Base-by-base conservation (phyloP, 169 alveolate species). In the Eimeria maxima region DNA sequence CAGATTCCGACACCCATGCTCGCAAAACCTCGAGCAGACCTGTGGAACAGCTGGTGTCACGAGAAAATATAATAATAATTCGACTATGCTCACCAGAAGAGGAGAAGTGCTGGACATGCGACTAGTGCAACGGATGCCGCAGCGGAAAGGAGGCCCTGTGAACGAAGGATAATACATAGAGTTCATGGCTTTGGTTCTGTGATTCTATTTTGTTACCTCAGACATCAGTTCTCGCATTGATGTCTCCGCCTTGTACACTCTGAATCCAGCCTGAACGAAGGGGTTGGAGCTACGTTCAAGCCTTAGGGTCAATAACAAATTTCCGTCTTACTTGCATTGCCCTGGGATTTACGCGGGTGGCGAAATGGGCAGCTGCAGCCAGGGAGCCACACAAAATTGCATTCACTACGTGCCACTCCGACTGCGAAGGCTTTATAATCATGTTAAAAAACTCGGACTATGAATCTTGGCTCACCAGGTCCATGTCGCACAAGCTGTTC, bases 11-110 rank as follows among this genome's bases (percentile, higher is more conserved):
- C 93, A 38, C 93, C 81, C 93, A 87, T 87, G 60, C 93, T 87
- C 83, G 93, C 81, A 29, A 87, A 87, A 42, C 93, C 93, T 27
- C 93, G 93, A 16, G 93, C 93, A 87, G 93, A 87, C 93, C 93
- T 84, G 74, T 84, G 5, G 42, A 11, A 3, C 60, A 14, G 38
- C 60, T 0, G 38, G 55, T 20, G 42, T 3, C 42, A 44, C 53
- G 16, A 76, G 42, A 1, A 4, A 76, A 20, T 44, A 10, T 20
- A 33, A 18, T 4, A 3, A 20, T 10, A 45, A 10, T 8, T 5
- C 10, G 6, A n/a, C 8, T n/a, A 6, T 27, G 16, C 55, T n/a
- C 53, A 81, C 90, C 91, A 83, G 91, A 83, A 83, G 57, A 83
- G 93, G 5, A 87, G 81, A 20, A 57, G 81, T 16, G 93, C 93